A percentile compares a stretch with the other conserved stretches of the same genome.
These are phyloP conservation scores for Heterobasidion annosum DNA, from an alignment of 1,284 basidiomycete species.

Conservation along the genomic window DNA sequence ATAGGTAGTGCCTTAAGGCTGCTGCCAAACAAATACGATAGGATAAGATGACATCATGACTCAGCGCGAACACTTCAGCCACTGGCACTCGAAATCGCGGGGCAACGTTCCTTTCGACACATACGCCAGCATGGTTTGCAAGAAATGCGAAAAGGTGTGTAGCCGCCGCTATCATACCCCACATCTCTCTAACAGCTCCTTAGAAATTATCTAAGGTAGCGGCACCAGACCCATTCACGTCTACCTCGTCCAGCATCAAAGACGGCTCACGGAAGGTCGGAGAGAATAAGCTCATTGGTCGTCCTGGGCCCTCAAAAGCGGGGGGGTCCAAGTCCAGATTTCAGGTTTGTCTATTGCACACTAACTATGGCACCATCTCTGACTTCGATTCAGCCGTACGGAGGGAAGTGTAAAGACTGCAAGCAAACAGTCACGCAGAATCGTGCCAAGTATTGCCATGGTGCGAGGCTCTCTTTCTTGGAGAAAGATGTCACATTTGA, in stretches of 20 bases:
- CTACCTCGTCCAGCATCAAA: conserved; percentile 64
- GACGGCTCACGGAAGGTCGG: conserved; percentile 72
- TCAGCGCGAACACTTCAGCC: neutral
- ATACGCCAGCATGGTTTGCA: conserved; percentile 55
- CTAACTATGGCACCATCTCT: neutral
- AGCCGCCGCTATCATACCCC: neutral
- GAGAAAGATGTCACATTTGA: neutral
- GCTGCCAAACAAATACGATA: neutral
- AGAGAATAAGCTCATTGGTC: conserved; percentile 72
- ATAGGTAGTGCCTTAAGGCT: too few relatives aligned
- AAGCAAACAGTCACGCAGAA: conserved; percentile 76
- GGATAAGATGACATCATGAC: neutral
- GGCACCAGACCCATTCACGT: conserved; percentile 72
- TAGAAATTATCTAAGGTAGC: conserved; percentile 79
- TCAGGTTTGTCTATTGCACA: conserved; percentile 36
- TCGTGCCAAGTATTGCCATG: conserved; percentile 78
- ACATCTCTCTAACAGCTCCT: conserved; percentile 1
- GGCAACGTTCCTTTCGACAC: neutral
- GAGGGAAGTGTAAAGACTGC: conserved; percentile 77
- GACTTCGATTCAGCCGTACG: conserved; percentile 54
- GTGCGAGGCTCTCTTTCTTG: conserved; percentile 27
- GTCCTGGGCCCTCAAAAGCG: conserved; percentile 15
- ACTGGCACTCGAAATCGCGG: neutral
- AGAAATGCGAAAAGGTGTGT: conserved; percentile 61
- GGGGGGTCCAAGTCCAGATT: conserved; percentile 28